Base-by-base conservation (phyloP, 345 rosid species). In the Melaleuca alternifolia region DNA sequence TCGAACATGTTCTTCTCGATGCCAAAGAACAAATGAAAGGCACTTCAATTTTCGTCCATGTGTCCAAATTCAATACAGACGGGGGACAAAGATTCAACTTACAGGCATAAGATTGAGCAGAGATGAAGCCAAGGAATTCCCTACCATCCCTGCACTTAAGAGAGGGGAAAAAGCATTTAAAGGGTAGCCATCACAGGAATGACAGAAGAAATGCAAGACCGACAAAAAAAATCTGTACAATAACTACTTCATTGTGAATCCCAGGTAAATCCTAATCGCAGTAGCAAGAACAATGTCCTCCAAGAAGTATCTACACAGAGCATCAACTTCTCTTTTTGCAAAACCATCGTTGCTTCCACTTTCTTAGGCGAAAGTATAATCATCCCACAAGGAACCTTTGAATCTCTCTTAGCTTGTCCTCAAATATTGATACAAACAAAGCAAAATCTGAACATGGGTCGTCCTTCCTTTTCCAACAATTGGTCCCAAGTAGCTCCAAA, bases 61-160 rank as follows among this genome's bases (percentile, higher is more conserved):
- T 21, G 81, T 48, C 48, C 26, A 71, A 65, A 37, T 71, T 71
- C 13, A 10, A 1, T 16, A 71, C 48, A 37, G 48, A 41, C 44
- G 7, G 20, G 2, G 81, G 9, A 71, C 26, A 37, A 10, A 71
- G 81, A 71, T 71, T 37, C 24, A 44, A 71, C 81, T 71, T 71
- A 71, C 81, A 1, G 81, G 81, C 11, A 89, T 89, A 61, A 89
- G 83, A 6, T 91, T 89, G 75, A 91, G 87, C 87, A 94, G 83
- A 89, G 94, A 93, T 86, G 95, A 95, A 89, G 93, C 91, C 84
- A 88, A 82, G 44, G 92, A 88, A 89, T 89, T 93, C 79, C 94
- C 95, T 46, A 91, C 91, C 97, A 96, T 95, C 91, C 89, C 95
- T 92, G 86, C 88, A 87, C 50, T 84, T 84, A 2, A 13, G 77